Base-by-base conservation (phyloP, 805 yeast genomes). In the Barnettozyma sucrosica region DNA sequence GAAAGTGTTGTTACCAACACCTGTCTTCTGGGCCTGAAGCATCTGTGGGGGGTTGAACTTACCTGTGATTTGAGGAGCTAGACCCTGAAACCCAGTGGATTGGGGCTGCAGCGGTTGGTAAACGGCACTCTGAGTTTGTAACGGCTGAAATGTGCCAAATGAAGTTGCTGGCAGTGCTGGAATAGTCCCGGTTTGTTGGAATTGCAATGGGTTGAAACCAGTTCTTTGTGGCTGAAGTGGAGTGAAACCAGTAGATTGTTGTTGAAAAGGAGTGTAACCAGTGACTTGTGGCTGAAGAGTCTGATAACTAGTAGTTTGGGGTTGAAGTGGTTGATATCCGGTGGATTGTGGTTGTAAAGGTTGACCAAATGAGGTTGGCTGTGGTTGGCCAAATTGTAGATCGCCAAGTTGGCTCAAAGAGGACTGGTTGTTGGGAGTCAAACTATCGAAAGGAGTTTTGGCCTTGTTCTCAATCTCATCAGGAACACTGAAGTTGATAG, bases 401-500 rank as follows among this genome's bases (percentile, higher is more conserved):
- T 72, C 69, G 21, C 65, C 63, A 26, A 62, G 55, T 34, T 71
- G 71, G 59, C 49, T 53, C 44, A 56, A 44, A 18, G 56, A 37
- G 23, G 70, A 65, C 52, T 68, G 70, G 23, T 64, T 41, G 19
- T 52, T 39, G 14, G 52, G 60, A 8, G 58, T 41, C 49, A 70
- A 50, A 47, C 65, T 64, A 46, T 71, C 76, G 51, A 72, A 72
- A 7, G 76, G 75, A 10, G 75, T 71, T 45, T 58, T 65, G 6
- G 52, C 43, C 24, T 57, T 55, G 9, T 51, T 48, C 18, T 55
- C 55, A 16, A 54, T 56, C 3, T 67, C 70, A 52, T 83, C 92
- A 1, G 87, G 89, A 45, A 88, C 79, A 44, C 80, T 74, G 61
- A 89, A 84, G 58, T 81, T 85, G 57, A 92, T 90, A 26, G 89